These are phyloP conservation scores for Trichosporon coremiiforme DNA, from an alignment of 1,284 basidiomycete genomes.

Conservation along the genomic window DNA sequence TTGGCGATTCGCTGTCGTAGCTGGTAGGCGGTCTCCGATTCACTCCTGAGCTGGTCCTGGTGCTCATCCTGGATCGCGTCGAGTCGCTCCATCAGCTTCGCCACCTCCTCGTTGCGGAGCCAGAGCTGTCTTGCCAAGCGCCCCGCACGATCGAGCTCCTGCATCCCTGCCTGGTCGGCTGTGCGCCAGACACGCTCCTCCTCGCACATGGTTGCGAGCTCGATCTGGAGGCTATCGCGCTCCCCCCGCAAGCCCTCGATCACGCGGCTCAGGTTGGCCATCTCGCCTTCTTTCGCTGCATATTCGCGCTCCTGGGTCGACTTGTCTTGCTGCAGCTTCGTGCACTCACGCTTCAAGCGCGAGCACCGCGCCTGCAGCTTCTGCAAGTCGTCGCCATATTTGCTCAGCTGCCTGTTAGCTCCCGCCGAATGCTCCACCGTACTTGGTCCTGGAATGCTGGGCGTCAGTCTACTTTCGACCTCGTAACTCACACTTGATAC, in stretches of 20 bases:
- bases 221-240: slow-evolving; percentile 31
- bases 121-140: slow-evolving; percentile 35
- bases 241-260: slow-evolving; percentile 25
- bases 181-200: slow-evolving; percentile 26
- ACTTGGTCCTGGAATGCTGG: slow-evolving; percentile 27
- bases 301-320: slow-evolving; percentile 4
- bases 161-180: slow-evolving; percentile 13
- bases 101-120: slow-evolving; percentile 34
- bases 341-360: slow-evolving; percentile 27
- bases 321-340: slow-evolving; percentile 25
- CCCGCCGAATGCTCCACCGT: background rate
- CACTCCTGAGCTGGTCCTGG: slow-evolving; percentile 29
- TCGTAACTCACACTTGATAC: slow-evolving; percentile 22
- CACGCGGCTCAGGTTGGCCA: slow-evolving; percentile 23
- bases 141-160: slow-evolving; percentile 34
- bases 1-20: slow-evolving; percentile 36
- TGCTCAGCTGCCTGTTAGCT: slow-evolving; percentile 28
- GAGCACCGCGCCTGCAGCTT: slow-evolving; percentile 31
- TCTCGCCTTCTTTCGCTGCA: slow-evolving; percentile 14
- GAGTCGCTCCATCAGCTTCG: slow-evolving; percentile 25
- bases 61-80: slow-evolving; percentile 22
- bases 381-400: slow-evolving; percentile 24
- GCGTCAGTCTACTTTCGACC: slow-evolving; percentile 8
- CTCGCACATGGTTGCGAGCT: slow-evolving; percentile 27
- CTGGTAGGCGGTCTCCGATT: slow-evolving; percentile 32